Percentiles rank a stretch among this genome's conserved stretches.
Evolutionary conservation across 1,284 basidiomycete species (phyloP).

Genomic region (Omphalotus olearius): DNA sequence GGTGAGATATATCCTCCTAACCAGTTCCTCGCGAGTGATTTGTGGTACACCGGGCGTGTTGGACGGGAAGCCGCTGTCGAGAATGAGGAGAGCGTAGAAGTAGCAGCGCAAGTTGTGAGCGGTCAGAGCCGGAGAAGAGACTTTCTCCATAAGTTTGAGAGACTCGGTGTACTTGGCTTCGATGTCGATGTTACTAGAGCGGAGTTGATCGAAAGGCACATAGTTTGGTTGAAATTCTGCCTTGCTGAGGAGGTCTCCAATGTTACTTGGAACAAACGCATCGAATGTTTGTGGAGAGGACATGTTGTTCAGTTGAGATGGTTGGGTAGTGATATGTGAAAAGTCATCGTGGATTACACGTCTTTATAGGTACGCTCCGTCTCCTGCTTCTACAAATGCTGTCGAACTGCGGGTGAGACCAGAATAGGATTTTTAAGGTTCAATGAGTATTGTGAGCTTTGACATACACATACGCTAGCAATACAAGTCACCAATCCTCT

Average conservation of each 20-base stretch:
- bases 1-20: slow-evolving; percentile 16
- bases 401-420: no score
- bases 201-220: background rate
- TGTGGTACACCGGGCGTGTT: slow-evolving; percentile 17
- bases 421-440: no score
- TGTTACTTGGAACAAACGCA: slow-evolving; percentile 4
- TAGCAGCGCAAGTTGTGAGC: slow-evolving; percentile 17
- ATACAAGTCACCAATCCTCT: no score
- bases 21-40: slow-evolving; percentile 17
- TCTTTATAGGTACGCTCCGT: no score
- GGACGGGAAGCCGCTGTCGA: slow-evolving; percentile 19
- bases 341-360: no score
- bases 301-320: background rate
- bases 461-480: no score
- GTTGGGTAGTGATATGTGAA: no score
- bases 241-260: background rate
- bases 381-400: no score
- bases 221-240: slow-evolving; percentile 1
- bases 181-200: background rate
- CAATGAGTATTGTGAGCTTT: no score
- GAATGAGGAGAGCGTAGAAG: slow-evolving; percentile 18
- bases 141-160: slow-evolving; percentile 14
- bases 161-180: slow-evolving; percentile 9
- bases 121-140: slow-evolving; percentile 14
- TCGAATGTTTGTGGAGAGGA: slow-evolving; percentile 5